phyloP scores from a whole-genome alignment of 805 yeast genomes.

The Cyberlindnera maclurae region DNA sequence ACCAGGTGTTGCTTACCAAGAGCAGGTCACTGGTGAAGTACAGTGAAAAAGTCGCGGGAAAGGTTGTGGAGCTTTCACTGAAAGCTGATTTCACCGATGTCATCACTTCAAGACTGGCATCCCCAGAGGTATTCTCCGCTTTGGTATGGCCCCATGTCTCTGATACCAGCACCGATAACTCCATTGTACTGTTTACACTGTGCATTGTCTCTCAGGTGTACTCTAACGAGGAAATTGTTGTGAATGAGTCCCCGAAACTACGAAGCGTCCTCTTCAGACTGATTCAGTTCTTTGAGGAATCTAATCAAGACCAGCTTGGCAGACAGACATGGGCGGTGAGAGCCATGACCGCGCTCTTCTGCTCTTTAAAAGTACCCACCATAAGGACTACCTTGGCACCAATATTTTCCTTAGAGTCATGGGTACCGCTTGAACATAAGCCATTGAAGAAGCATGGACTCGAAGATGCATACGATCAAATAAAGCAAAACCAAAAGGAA shows the following conservation, averaged over 20 bases:
- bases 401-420: slow-evolving; percentile 14
- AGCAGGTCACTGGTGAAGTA: slow-evolving; percentile 1
- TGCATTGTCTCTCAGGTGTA: not conserved
- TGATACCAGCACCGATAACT: slow-evolving; percentile 6
- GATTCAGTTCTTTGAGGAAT: slow-evolving; percentile 13
- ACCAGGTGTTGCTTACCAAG: not conserved
- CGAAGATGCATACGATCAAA: slow-evolving; percentile 1
- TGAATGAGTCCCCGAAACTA: slow-evolving; percentile 3
- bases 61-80: not conserved
- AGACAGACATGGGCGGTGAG: slow-evolving; percentile 4
- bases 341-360: slow-evolving; percentile 2
- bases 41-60: slow-evolving; percentile 3
- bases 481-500: not conserved
- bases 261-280: slow-evolving; percentile 9
- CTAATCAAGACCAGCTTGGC: not conserved
- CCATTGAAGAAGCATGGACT: slow-evolving; percentile 1
- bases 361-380: not conserved
- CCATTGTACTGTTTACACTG: slow-evolving; percentile 3
- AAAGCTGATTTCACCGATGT: not conserved
- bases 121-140: not conserved
- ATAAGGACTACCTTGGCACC: slow-evolving; percentile 9
- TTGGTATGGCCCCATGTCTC: slow-evolving; percentile 4
- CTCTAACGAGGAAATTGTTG: not conserved
- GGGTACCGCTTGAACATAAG: slow-evolving; percentile 8
- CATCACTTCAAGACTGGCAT: not conserved